Conservation (phyloP, 2,329 filamentous ascomycete genomes). For the Verticillium isaacii region DNA sequence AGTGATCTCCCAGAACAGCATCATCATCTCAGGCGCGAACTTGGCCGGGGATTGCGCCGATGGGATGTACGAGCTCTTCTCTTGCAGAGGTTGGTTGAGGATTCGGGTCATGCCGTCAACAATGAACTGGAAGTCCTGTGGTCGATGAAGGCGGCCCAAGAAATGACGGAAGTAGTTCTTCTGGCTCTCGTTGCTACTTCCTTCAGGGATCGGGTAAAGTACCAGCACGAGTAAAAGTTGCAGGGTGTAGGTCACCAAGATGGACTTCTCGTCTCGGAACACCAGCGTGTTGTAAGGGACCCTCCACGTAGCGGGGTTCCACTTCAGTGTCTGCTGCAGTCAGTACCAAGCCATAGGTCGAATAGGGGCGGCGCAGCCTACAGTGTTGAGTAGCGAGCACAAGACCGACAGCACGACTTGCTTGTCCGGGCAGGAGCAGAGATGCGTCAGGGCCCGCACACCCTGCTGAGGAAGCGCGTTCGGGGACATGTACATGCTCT, state of each 20-base stretch:
- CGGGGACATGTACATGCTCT: constrained; percentile 89
- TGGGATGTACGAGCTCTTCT: constrained; percentile 82
- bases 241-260: constrained; percentile 84
- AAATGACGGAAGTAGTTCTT: constrained; percentile 96
- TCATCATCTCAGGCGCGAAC: constrained; percentile 92
- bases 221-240: constrained; percentile 84
- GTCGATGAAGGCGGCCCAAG: constrained; percentile 80
- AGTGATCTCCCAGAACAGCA: constrained; percentile 94
- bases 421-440: constrained; percentile 84
- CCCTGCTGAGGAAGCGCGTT: constrained; percentile 76
- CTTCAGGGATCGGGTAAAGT: constrained; percentile 83
- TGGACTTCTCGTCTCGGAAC: constrained; percentile 85
- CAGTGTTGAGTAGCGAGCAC: constrained; percentile 91
- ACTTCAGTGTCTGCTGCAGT: constrained; percentile 73
- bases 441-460: constrained; percentile 79
- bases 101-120: constrained; percentile 92
- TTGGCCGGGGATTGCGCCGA: constrained; percentile 75
- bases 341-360: background rate
- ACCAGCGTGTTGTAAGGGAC: constrained; percentile 92
- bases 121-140: constrained; percentile 96
- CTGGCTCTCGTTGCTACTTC: constrained; percentile 55
- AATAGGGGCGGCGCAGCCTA: constrained; percentile 36
- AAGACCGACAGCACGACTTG: constrained; percentile 85
- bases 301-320: constrained; percentile 90
- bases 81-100: constrained; percentile 86